Conservation (phyloP, 1,139 yeast genomes). For the Saccharomyces hybrid region DNA sequence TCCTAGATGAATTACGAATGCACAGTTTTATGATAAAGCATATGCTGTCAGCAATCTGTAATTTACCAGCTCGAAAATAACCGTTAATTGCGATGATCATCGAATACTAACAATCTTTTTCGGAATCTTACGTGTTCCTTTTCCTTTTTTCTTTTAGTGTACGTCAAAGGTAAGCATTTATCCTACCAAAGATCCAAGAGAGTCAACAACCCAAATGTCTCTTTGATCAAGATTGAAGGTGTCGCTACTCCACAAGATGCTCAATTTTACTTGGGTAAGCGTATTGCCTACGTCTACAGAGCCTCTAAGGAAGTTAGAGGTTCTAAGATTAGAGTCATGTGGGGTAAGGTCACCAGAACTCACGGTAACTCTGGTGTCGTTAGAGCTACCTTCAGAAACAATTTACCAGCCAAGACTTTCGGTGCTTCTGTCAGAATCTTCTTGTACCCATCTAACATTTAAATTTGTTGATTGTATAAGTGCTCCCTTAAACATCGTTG, state of each 20-base stretch:
- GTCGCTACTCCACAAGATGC: conserved; percentile 84
- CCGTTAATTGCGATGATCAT: background rate
- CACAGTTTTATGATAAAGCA: background rate
- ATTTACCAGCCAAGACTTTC: too few relatives aligned
- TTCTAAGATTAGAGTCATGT: conserved; percentile 97
- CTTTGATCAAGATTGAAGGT: too few relatives aligned
- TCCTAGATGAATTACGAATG: too few relatives aligned
- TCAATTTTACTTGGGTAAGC: conserved; percentile 98
- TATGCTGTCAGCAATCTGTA: background rate
- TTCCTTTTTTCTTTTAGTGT: too few relatives aligned
- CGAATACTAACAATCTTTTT: background rate
- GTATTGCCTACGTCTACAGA: conserved; percentile 99
- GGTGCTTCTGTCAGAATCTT: too few relatives aligned
- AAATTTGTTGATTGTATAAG: too few relatives aligned
- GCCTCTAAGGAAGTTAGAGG: conserved; percentile 98
- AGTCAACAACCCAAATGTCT: conserved; percentile 95
- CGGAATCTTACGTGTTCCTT: conserved; percentile 2
- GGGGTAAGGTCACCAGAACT: conserved; percentile 98
- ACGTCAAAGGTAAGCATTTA: too few relatives aligned
- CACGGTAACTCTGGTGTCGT: conserved; percentile 99
- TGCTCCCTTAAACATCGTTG: too few relatives aligned
- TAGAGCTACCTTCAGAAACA: too few relatives aligned
- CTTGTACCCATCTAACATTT: too few relatives aligned
- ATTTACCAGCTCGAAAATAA: background rate
- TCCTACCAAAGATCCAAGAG: too few relatives aligned